Conservation (phyloP, 2,329 filamentous ascomycete species). For the Hymenoscyphus occultus region DNA sequence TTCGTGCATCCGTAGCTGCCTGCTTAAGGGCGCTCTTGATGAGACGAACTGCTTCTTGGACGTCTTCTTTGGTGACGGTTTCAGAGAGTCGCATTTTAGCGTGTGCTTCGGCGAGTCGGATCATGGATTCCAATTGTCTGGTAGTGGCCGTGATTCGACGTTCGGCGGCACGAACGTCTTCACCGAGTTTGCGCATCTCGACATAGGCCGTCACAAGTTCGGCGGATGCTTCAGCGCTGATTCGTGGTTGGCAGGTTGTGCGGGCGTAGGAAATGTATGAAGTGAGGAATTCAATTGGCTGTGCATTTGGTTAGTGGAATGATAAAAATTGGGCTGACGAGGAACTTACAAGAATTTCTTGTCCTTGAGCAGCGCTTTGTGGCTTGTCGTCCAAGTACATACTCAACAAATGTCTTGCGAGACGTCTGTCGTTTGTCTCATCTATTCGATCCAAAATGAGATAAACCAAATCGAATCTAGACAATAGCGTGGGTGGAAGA, state of each 20-base stretch:
- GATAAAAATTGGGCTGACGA: slow-evolving; percentile 7
- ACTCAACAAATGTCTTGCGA: slow-evolving; percentile 88
- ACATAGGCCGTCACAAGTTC: slow-evolving; percentile 87
- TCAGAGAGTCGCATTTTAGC: slow-evolving; percentile 90
- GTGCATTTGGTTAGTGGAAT: slow-evolving; percentile 31
- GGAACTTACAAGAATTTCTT: slow-evolving; percentile 74
- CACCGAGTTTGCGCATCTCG: slow-evolving; percentile 89
- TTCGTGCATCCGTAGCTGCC: slow-evolving; percentile 88
- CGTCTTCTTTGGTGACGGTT: slow-evolving; percentile 76
- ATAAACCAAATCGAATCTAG: slow-evolving; percentile 95
- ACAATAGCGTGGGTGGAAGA: slow-evolving; percentile 88
- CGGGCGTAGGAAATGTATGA: slow-evolving; percentile 97
- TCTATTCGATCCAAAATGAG: slow-evolving; percentile 92
- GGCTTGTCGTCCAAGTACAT: slow-evolving; percentile 97
- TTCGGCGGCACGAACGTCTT: slow-evolving; percentile 81
- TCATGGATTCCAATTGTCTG: slow-evolving; percentile 96
- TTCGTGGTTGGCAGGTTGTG: slow-evolving; percentile 75
- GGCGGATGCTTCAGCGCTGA: slow-evolving; percentile 75
- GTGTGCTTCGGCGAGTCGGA: slow-evolving; percentile 91
- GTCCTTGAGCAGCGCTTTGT: slow-evolving; percentile 69
- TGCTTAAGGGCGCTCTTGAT: slow-evolving; percentile 96
- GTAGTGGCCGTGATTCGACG: slow-evolving; percentile 98
- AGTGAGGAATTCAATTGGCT: slow-evolving; percentile 94
- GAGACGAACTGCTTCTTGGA: slow-evolving; percentile 84
- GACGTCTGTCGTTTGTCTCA: slow-evolving; percentile 80